Percentiles rank a stretch among this genome's conserved stretches.
Evolutionary conservation across 176 grass and related monocot species (phyloP).

Genomic region (Oryza brachyantha): DNA sequence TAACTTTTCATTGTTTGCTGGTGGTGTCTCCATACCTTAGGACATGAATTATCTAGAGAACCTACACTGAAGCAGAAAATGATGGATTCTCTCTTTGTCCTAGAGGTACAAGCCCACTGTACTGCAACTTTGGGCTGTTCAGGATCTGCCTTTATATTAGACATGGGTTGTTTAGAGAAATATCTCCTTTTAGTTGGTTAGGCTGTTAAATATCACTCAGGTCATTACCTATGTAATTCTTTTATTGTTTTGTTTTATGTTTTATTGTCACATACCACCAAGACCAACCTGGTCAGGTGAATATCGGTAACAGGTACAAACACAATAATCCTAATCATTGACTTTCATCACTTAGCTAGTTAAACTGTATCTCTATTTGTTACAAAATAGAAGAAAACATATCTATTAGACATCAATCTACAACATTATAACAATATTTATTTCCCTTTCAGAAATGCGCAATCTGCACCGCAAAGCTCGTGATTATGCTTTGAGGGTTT

Average conservation of each 20-base stretch:
- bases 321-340: neutral
- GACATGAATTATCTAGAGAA: neutral
- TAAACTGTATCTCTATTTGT: neutral
- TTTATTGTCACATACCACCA: conserved; percentile 5
- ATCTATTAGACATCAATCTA: conserved; percentile 1
- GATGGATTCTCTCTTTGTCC: neutral
- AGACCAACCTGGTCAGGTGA: neutral
- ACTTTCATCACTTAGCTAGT: neutral
- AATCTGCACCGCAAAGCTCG: conserved; percentile 57
- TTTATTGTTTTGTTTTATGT: neutral
- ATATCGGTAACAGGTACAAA: neutral
- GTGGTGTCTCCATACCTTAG: neutral
- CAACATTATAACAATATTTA: neutral
- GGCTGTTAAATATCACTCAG: neutral
- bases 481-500: conserved; percentile 57
- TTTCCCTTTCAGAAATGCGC: conserved; percentile 62
- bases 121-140: neutral
- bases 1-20: neutral
- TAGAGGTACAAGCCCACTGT: neutral
- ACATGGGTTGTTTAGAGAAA: conserved; percentile 9
- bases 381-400: conserved; percentile 11
- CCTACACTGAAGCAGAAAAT: neutral
- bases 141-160: neutral
- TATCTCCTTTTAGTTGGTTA: neutral
- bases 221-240: neutral